These are phyloP conservation scores for Fraxinus dipetala DNA, from an alignment of 305 asterid species.

Conservation along the genomic window DNA sequence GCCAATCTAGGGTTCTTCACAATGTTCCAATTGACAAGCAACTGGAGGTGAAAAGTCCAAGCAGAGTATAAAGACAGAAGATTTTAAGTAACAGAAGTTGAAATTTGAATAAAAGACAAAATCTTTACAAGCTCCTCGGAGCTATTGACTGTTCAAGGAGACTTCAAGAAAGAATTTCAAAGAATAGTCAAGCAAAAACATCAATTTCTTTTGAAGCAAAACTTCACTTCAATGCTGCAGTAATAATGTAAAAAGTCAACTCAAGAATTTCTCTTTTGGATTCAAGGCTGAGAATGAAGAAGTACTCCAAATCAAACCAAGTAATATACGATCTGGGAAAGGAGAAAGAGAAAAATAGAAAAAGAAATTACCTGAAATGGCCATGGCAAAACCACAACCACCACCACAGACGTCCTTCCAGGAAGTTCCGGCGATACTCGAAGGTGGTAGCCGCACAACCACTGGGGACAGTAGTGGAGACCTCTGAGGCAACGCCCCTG, in stretches of 20 bases:
- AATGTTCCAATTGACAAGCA: neutral
- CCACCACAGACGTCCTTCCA: conserved; percentile 95
- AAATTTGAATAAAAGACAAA: neutral
- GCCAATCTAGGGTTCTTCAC: neutral
- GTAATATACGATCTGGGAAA: neutral
- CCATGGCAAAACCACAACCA: conserved; percentile 97
- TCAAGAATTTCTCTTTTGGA: neutral
- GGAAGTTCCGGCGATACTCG: conserved; percentile 36
- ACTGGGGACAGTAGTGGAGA: conserved; percentile 79
- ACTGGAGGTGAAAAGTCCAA: neutral
- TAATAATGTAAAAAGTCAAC: neutral
- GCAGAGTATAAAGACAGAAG: neutral
- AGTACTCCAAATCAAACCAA: neutral
- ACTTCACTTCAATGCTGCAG: neutral
- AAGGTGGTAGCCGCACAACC: conserved; percentile 52
- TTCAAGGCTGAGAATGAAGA: neutral
- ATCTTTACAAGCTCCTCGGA: neutral
- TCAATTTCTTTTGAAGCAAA: neutral
- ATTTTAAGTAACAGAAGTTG: neutral
- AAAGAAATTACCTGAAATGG: conserved; percentile 62
- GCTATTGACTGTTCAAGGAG: neutral
- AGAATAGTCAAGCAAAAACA: neutral
- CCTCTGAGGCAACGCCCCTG: conserved; percentile 91
- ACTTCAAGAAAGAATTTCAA: neutral
- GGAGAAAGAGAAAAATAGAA: neutral